These are phyloP conservation scores for Chalciporus piperatoides DNA, from an alignment of 1,284 basidiomycete species.

Conservation along the genomic window DNA sequence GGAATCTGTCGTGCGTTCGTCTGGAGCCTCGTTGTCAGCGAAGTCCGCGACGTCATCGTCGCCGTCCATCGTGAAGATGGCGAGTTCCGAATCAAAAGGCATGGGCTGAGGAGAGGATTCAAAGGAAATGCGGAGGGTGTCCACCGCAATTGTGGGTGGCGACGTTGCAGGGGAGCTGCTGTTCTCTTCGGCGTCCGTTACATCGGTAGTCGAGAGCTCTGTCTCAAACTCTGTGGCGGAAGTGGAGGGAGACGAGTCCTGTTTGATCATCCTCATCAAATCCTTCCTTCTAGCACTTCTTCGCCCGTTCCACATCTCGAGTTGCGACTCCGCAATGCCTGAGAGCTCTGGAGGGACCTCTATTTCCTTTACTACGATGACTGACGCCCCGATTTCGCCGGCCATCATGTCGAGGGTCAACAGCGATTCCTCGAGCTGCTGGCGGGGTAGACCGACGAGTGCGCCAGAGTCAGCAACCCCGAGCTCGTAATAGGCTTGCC, in stretches of 20 bases:
- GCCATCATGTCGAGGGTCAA: slow-evolving; percentile 91
- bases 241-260: slow-evolving; percentile 27
- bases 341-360: slow-evolving; percentile 59
- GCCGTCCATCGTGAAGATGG: slow-evolving; percentile 49
- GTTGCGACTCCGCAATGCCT: slow-evolving; percentile 34
- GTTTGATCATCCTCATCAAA: slow-evolving; percentile 12
- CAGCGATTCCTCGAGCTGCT: slow-evolving; percentile 75
- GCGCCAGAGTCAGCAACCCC: slow-evolving; percentile 86
- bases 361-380: slow-evolving; percentile 84
- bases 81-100: slow-evolving; percentile 25
- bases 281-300: slow-evolving; percentile 24
- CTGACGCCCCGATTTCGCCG: slow-evolving; percentile 84
- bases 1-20: slow-evolving; percentile 13
- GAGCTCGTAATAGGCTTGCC: slow-evolving; percentile 90
- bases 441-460: slow-evolving; percentile 73
- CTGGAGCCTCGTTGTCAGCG: slow-evolving; percentile 19
- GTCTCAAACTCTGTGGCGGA: slow-evolving; percentile 42
- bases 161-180: slow-evolving; percentile 9
- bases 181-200: slow-evolving; percentile 40
- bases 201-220: slow-evolving; percentile 17
- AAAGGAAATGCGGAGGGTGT: neutral
- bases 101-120: neutral
- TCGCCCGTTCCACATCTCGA: slow-evolving; percentile 29
- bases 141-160: neutral
- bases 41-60: slow-evolving; percentile 35